Percentiles rank a stretch among this genome's conserved stretches.
Conservation (phyloP, 2,329 filamentous ascomycete genomes). For the Xylaria hypoxylon region DNA sequence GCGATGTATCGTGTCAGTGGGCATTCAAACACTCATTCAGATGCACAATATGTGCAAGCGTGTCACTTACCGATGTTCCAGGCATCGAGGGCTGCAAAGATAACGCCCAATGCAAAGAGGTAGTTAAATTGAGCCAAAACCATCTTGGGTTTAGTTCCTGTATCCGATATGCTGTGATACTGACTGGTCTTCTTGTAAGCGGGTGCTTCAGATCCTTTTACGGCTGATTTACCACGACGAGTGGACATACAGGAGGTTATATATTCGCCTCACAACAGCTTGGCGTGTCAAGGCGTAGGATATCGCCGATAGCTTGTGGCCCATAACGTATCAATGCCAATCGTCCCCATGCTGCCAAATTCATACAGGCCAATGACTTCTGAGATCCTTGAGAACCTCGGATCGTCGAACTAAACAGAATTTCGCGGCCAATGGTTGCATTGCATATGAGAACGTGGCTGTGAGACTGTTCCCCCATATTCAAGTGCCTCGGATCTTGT, state of each 20-base stretch:
- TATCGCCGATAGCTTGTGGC: neutral
- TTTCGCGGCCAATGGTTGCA: neutral
- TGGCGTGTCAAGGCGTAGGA: neutral
- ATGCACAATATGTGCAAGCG: neutral
- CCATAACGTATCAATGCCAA: neutral
- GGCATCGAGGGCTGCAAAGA: conserved; percentile 74
- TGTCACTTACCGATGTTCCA: conserved; percentile 68
- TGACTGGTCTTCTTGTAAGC: too few species aligned
- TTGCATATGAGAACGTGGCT: conserved; percentile 1
- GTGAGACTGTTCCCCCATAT: neutral
- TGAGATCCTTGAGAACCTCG: neutral
- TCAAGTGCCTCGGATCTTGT: neutral
- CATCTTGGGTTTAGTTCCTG: conserved; percentile 35
- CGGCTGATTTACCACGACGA: neutral
- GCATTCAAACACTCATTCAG: neutral
- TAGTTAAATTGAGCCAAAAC: conserved; percentile 68
- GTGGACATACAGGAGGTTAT: neutral
- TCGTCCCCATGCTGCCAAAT: neutral
- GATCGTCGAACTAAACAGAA: neutral
- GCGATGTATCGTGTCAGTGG: neutral
- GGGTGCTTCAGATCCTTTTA: neutral
- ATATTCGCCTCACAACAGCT: neutral
- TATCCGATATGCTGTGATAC: neutral
- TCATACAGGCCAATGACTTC: neutral
- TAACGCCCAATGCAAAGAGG: conserved; percentile 71